phyloP scores from a whole-genome alignment of 208 protist species.

The Trypanosoma lewisi region DNA sequence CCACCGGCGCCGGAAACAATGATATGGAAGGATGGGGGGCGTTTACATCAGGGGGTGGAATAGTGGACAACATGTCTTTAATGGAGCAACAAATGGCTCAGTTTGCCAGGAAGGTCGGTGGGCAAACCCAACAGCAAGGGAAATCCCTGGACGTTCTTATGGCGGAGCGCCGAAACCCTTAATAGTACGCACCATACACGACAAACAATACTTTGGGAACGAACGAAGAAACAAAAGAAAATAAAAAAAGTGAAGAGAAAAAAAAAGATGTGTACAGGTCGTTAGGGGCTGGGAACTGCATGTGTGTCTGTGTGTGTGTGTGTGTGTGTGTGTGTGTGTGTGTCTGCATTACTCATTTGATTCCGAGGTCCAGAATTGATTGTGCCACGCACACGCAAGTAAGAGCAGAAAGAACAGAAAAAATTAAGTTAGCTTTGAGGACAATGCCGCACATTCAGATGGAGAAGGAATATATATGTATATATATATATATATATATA shows the following conservation, averaged over 20 bases:
- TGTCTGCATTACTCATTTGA: neutral
- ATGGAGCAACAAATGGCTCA: slow-evolving; percentile 27
- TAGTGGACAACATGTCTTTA: neutral
- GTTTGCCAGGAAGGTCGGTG: slow-evolving; percentile 9
- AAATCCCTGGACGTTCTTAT: slow-evolving; percentile 25
- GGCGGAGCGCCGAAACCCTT: slow-evolving; percentile 16
- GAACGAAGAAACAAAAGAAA: neutral
- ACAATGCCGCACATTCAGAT: no score
- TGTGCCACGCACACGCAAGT: neutral
- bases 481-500: slow-evolving; percentile 1
- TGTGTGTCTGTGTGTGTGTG: neutral
- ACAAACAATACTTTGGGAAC: neutral
- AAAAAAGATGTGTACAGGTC: no score
- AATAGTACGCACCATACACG: slow-evolving; percentile 20
- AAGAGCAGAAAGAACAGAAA: neutral
- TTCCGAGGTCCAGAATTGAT: neutral
- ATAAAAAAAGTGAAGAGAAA: no score
- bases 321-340: neutral
- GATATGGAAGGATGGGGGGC: neutral
- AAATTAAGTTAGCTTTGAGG: neutral
- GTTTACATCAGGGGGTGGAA: neutral
- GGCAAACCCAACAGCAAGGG: neutral
- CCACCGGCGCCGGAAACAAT: neutral
- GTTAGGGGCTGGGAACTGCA: no score
- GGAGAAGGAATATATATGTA: slow-evolving; percentile 11